A percentile compares a stretch with the other conserved stretches of the same genome.
phyloP scores from a whole-genome alignment of 257 asterid species.

The Salvia miltiorrhiza region DNA sequence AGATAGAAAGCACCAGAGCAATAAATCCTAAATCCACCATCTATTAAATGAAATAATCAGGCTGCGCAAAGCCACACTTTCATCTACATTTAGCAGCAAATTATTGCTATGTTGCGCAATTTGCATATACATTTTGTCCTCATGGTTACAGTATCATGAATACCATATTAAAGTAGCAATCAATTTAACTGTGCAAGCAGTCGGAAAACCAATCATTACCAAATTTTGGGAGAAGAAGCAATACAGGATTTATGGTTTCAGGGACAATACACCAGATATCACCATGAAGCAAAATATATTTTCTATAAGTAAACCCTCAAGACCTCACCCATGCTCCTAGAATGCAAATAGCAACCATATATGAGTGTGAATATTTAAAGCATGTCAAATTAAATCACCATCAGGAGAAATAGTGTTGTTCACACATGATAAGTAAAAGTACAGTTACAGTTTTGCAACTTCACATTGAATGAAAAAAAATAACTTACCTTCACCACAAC shows the following conservation, averaged over 20 bases:
- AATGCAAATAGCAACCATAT: neutral
- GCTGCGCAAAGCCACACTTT: neutral
- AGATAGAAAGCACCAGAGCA: neutral
- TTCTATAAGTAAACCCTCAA: neutral
- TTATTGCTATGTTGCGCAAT: neutral
- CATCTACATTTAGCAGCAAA: neutral
- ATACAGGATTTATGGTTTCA: neutral
- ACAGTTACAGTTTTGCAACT: neutral
- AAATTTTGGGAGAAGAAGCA: neutral
- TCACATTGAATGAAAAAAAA: neutral
- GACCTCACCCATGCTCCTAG: neutral
- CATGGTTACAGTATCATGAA: neutral
- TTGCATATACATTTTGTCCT: neutral
- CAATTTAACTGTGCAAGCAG: neutral
- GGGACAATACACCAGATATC: neutral
- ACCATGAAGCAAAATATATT: neutral
- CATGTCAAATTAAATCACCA: neutral
- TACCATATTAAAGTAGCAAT: neutral
- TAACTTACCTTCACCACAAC: conserved; percentile 66
- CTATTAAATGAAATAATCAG: neutral
- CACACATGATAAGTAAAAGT: neutral
- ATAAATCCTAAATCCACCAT: neutral
- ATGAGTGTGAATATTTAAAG: neutral
- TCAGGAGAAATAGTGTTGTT: neutral
- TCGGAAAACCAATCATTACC: neutral